Base-by-base conservation (phyloP, 768 basidiomycete species). In the Lactarius evosmus region DNA sequence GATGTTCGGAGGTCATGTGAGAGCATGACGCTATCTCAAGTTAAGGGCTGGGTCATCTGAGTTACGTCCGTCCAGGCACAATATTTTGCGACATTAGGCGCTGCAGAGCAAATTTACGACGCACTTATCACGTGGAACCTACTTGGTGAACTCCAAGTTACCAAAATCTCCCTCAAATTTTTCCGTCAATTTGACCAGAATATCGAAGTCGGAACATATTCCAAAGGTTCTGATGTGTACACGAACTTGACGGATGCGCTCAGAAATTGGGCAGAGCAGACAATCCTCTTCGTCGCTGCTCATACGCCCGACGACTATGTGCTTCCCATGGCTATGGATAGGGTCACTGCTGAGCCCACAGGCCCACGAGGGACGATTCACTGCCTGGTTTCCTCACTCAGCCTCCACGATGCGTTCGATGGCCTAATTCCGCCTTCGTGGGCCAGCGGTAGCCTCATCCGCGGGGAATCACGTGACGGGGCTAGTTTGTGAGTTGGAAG, bases 21-120 rank as follows among this genome's bases (percentile, higher is more conserved):
- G n/a, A 41, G 56, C 14, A n/a, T 54, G 9, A 65, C 27, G 3
- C 46, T 25, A 2, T 30, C 33, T 30, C 14, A 36, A 17, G 7
- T 25, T 53, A 17, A 34, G 19, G 33, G 58, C 29, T 14, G 19
- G 14, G 19, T 49, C n/a, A 14, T 16, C 34, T 60, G 11, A 61
- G 19, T 1, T n/a, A n/a, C n/a, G 30, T 50, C 32, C 27, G 2
- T 27, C 14, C 29, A 72, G 69, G 72, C 70, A 14, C 72, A 72
- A 70, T 73, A 73, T 63, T 69, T 74, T 25, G 57, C 70, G 30
- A 74, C 68, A 2, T 70, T 73, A 60, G 69, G 73, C 32, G 68
- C 62, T 9, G 72, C 72, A 41, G 72, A 73, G 51, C 74, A 72
- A 62, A 70, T 72, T 50, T 75, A 72, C 63, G 60, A 66, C 36